These are phyloP conservation scores for Trichoderma sp. DNA, from an alignment of 2,329 filamentous ascomycete species.

Conservation along the genomic window DNA sequence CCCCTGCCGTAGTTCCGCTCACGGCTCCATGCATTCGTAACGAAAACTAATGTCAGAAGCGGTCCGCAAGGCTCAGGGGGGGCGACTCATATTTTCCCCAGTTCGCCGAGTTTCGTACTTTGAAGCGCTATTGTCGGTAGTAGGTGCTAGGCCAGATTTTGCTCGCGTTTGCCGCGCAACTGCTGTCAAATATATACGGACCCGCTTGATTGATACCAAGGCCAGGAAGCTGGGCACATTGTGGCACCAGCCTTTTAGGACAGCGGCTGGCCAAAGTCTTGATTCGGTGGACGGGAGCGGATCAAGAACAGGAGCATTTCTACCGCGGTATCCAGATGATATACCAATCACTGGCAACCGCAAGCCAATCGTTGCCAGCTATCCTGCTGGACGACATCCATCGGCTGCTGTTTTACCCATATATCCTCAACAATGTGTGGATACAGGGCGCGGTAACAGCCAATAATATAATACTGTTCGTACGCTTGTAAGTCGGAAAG, in stretches of 20 bases:
- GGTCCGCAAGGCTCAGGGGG: conserved; percentile 24
- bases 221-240: background rate
- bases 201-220: background rate
- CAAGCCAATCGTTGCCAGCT: background rate
- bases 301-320: background rate
- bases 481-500: background rate
- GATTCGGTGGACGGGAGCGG: background rate
- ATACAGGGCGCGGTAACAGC: background rate
- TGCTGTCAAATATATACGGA: background rate
- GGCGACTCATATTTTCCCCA: background rate
- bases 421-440: background rate
- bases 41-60: conserved; percentile 24
- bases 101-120: background rate
- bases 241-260: background rate
- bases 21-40: conserved; percentile 24
- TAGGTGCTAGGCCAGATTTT: background rate
- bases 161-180: background rate
- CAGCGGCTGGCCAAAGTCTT: background rate
- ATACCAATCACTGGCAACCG: no score
- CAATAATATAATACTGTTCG: background rate
- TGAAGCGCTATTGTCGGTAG: background rate
- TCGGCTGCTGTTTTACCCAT: background rate
- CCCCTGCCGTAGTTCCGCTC: conserved; percentile 28
- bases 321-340: background rate
- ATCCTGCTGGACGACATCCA: background rate